Evolutionary conservation across 202 grass and related monocot species (phyloP), one percentile per base, ranked within the genome.

Genomic region (Miscanthus sacchariflorus): DNA sequence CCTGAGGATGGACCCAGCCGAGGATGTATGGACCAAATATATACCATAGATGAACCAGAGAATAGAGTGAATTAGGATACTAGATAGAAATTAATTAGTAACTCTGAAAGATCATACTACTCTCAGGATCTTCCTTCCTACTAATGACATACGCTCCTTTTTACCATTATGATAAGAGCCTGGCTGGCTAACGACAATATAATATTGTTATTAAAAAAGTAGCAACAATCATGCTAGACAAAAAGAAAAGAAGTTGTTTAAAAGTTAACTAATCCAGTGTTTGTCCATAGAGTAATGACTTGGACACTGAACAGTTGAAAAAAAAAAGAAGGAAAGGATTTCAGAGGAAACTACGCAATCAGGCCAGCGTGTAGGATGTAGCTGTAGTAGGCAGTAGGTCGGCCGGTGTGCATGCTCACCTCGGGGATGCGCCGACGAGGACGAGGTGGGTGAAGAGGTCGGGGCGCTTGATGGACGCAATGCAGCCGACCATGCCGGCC

Each of bases 401-500:
- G 54, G 18, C 17, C 15, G 18, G 18, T 9, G 56, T 23, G 61
- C 23, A 64, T 64, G 61, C 23, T 64, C 10, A 91, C 93, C 91
- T 93, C 2, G 95, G 95, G 56, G 95, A 98, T 38, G 91, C 87
- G 46, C 91, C 91, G 56, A 98, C 40, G 24, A 95, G 93, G 61
- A 92, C 75, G 40, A 98, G 95, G 4, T 95, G 91, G 35, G 35
- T 4, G 78, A 98, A 98, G 75, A 98, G 90, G 43, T 88, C 90
- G 3, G 93, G 95, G 50, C 90, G 91, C 68, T 85, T 88, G 77
- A 93, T 27, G 40, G 95, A 93, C 2, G 95, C 93, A 86, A 95
- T 91, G 90, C 93, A 98, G 71, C 93, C 91, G 23, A 98, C 25
- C 93, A 95, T 95, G 78, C 86, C 93, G 39, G 93, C 76, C 93